Evolutionary conservation across 2,329 filamentous ascomycete genomes (phyloP).

Genomic region (Lasiodiplodia hormozganensis): DNA sequence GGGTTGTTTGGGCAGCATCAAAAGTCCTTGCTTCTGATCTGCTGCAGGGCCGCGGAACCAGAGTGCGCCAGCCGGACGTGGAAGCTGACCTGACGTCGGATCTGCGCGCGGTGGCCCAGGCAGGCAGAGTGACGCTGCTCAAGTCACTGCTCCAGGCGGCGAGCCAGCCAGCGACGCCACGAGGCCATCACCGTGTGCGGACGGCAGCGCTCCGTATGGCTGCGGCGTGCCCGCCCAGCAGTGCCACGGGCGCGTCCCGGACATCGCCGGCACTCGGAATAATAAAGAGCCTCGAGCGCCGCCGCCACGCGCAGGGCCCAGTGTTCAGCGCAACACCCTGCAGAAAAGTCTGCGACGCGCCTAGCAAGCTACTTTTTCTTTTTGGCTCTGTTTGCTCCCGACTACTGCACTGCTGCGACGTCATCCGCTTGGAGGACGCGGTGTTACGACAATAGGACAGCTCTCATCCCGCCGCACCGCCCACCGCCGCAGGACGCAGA

Average conservation of each 20-base stretch:
- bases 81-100: slow-evolving; percentile 18
- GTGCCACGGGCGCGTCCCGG: slow-evolving; percentile 1
- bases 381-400: background rate
- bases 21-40: slow-evolving; percentile 29
- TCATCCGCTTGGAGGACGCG: slow-evolving; percentile 4
- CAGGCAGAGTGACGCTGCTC: slow-evolving; percentile 10
- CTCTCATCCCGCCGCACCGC: slow-evolving; percentile 22
- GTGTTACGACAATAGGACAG: slow-evolving; percentile 16
- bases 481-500: slow-evolving; percentile 13
- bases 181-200: background rate
- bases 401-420: background rate
- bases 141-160: background rate
- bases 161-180: background rate
- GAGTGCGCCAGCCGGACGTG: background rate
- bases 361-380: background rate
- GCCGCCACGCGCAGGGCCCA: slow-evolving; percentile 12
- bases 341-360: slow-evolving; percentile 21
- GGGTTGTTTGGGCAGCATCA: slow-evolving; percentile 21
- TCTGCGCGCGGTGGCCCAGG: slow-evolving; percentile 1
- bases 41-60: slow-evolving; percentile 26
- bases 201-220: background rate
- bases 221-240: background rate
- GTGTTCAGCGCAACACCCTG: slow-evolving; percentile 11
- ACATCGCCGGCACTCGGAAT: slow-evolving; percentile 16
- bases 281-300: slow-evolving; percentile 18